phyloP scores from a whole-genome alignment of 2,329 filamentous ascomycete genomes.

The Fusarium sp. region DNA sequence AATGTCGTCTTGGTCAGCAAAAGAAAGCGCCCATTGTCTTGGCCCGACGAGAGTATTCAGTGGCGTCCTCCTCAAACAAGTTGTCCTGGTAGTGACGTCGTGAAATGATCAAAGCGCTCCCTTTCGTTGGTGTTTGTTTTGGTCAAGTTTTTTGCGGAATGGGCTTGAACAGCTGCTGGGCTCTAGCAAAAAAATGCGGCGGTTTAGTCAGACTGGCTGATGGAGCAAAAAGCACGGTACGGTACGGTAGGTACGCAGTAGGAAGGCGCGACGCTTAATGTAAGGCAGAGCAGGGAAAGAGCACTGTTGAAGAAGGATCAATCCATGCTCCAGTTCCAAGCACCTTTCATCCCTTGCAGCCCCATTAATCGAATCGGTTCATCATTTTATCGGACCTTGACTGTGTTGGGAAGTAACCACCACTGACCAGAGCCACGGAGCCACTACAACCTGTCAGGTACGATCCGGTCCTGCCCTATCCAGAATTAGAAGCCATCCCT shows the following conservation, averaged over 20 bases:
- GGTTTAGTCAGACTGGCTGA: slow-evolving; percentile 5
- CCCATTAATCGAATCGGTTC: slow-evolving; percentile 1
- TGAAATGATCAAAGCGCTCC: not conserved
- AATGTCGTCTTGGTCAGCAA: slow-evolving; percentile 7
- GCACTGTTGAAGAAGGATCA: not conserved
- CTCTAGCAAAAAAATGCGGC: not conserved
- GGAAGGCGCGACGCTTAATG: not conserved
- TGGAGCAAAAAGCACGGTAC: not conserved
- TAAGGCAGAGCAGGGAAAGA: not conserved
- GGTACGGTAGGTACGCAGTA: not conserved
- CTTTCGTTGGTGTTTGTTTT: not conserved
- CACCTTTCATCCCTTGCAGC: not conserved
- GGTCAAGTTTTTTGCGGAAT: slow-evolving; percentile 3
- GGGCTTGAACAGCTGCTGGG: not conserved
- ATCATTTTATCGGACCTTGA: not conserved
- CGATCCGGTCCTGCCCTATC: slow-evolving; percentile 4
- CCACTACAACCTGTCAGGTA: not conserved
- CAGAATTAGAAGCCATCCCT: slow-evolving; percentile 21
- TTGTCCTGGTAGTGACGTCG: not conserved
- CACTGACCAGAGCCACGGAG: not conserved
- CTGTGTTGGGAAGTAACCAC: not conserved
- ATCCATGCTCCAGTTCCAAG: not conserved
- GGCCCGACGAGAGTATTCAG: not conserved
- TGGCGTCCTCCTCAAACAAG: not conserved
- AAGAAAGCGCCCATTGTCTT: slow-evolving; percentile 12